Evolutionary conservation across 2,329 filamentous ascomycete species (phyloP).

Genomic region (Colletotrichum sp.): DNA sequence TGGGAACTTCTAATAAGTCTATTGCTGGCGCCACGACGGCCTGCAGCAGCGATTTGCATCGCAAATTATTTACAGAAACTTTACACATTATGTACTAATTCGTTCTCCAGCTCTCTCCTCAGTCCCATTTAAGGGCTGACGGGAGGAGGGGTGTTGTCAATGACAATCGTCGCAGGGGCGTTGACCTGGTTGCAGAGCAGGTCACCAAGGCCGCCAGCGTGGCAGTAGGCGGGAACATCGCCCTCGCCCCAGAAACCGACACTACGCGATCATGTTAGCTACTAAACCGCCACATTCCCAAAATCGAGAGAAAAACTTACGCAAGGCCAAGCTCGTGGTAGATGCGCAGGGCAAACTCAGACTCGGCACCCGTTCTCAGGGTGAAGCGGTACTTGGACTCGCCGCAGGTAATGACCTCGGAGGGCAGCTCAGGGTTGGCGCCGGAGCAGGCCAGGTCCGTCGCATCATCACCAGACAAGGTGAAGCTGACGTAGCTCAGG

Average conservation of each 20-base stretch:
- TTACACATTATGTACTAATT: background rate
- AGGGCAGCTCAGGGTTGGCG: slow-evolving; percentile 23
- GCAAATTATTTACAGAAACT: background rate
- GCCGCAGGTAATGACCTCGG: slow-evolving; percentile 28
- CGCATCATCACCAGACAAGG: slow-evolving; percentile 24
- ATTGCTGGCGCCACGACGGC: background rate
- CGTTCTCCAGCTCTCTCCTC: background rate
- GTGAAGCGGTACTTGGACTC: slow-evolving; percentile 33
- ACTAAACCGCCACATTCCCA: background rate
- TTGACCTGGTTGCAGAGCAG: slow-evolving; percentile 24
- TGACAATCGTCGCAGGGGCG: slow-evolving; percentile 23
- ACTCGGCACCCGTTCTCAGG: slow-evolving; percentile 19
- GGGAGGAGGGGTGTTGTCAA: slow-evolving; percentile 9
- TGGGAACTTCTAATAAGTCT: background rate
- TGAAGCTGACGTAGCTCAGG: slow-evolving; percentile 25
- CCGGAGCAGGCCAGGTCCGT: slow-evolving; percentile 19
- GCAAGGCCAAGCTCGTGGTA: slow-evolving; percentile 27
- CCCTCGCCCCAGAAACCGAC: slow-evolving; percentile 23
- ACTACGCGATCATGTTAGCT: background rate
- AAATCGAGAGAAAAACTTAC: slow-evolving; percentile 19
- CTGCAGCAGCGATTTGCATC: background rate
- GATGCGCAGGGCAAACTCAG: slow-evolving; percentile 25
- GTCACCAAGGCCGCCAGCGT: slow-evolving; percentile 22
- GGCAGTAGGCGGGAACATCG: slow-evolving; percentile 26
- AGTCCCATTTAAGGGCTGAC: background rate